Evolutionary conservation across 2,329 filamentous ascomycete species (phyloP), one percentile per base, ranked within the genome.

Genomic region (Hirsutella rhossiliensis): DNA sequence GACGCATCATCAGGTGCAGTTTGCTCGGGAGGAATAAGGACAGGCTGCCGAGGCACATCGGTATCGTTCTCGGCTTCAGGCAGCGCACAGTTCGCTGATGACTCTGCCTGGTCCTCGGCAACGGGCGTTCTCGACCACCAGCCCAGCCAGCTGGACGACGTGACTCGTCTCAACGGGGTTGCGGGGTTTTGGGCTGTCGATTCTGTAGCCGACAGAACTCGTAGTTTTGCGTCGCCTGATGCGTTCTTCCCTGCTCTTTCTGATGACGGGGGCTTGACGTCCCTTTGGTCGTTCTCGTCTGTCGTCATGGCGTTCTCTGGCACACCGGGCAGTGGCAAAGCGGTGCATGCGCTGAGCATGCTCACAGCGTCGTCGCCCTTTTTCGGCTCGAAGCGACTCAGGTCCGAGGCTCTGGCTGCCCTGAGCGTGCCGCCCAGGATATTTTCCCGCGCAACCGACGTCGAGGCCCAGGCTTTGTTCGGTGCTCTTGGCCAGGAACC

Each of bases 391-490:
- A 71, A 78, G 38, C 71, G 69, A 44, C 66, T 67, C 29, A 78
- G 63, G 50, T 78, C 72, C 4, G 70, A 61, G 1, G 63, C 52
- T 9, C 63, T 62, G n/a, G 55, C 62, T 1, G 72, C 62, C 45
- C 67, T 69, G 40, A 71, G 59, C 3, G 72, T 76, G 40, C 71
- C 75, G 28, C 76, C 78, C 39, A 76, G 60, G 27, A 82, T 80
- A 12, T 72, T 76, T 56, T 82, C 78, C 49, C 68, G 69, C 4
- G 76, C 75, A 38, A 82, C 63, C 42, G 77, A 74, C 6, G 73
- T 80, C 9, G 76, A 81, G 27, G 78, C 68, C 15, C 66, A 62
- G 7, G 77, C 73, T 54, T 81, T 82, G 28, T 78, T 81, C 28
- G 71, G 63, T 30, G 61, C 57, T 47, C 72, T 66, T 17, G 75